These are phyloP conservation scores for Huntiella savannae DNA, from an alignment of 2,329 filamentous ascomycete genomes.

Conservation along the genomic window DNA sequence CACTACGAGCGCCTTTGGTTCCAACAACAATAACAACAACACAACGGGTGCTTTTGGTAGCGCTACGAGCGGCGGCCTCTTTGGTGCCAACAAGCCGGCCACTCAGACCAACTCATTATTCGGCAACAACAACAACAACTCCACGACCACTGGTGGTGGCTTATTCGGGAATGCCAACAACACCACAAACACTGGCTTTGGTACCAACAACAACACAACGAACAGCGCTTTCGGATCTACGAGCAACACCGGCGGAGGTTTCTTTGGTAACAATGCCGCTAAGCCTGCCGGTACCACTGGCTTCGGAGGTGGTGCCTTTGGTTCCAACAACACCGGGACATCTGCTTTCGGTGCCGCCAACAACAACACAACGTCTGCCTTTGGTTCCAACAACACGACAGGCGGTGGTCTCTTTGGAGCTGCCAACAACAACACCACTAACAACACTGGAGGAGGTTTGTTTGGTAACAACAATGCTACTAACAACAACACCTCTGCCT, in stretches of 20 bases:
- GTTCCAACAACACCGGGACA: conserved; percentile 14
- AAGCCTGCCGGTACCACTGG: conserved; percentile 13
- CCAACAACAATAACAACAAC: conserved; percentile 14
- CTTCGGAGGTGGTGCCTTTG: conserved; percentile 15
- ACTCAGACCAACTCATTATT: conserved; percentile 23
- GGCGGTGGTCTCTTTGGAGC: conserved; percentile 20
- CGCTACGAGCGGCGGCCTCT: conserved; percentile 18
- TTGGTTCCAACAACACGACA: conserved; percentile 11
- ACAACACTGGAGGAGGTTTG: conserved; percentile 21
- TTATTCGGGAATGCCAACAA: conserved; percentile 19
- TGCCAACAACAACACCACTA: conserved; percentile 12
- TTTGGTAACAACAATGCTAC: conserved; percentile 23
- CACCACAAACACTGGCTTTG: conserved; percentile 3
- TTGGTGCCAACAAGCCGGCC: conserved; percentile 18
- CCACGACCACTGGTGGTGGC: conserved; percentile 14
- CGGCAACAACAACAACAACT: conserved; percentile 16
- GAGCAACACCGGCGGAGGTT: conserved; percentile 13
- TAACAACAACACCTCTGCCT: conserved; percentile 17
- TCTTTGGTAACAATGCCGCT: conserved; percentile 20
- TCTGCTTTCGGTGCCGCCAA: conserved; percentile 18
- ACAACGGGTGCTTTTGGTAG: conserved; percentile 13
- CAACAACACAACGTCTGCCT: background rate
- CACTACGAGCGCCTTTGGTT: conserved; percentile 16
- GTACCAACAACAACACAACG: conserved; percentile 15
- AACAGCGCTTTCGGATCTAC: conserved; percentile 6